Evolutionary conservation across 164 flowering plant species (phyloP).

Genomic region (Dillenia turbinata): DNA sequence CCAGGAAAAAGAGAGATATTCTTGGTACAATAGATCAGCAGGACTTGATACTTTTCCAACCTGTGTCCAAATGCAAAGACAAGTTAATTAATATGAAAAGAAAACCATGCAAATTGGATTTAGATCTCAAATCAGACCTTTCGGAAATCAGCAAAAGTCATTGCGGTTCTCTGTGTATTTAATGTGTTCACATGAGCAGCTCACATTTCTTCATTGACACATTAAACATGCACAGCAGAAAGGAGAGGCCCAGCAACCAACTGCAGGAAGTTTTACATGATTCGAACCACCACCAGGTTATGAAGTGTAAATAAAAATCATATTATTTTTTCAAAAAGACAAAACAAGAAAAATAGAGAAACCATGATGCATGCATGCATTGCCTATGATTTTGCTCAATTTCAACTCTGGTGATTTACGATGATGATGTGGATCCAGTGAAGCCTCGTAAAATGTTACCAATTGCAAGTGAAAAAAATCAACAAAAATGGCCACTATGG

Average conservation of each 20-base stretch:
- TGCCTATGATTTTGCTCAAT: too few relatives aligned
- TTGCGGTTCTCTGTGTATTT: constrained; percentile 92
- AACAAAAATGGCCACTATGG: too few relatives aligned
- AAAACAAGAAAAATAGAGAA: too few relatives aligned
- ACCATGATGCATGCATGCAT: too few relatives aligned
- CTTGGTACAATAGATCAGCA: constrained; percentile 79
- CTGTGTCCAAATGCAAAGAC: constrained; percentile 28
- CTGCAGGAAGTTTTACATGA: constrained; percentile 36
- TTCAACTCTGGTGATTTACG: too few relatives aligned
- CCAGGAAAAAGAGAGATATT: constrained; percentile 80
- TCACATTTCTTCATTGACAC: constrained; percentile 87
- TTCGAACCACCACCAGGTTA: too few relatives aligned
- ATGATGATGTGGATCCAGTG: too few relatives aligned
- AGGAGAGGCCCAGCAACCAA: constrained; percentile 75
- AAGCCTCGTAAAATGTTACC: too few relatives aligned
- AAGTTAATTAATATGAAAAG: neutral
- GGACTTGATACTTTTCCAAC: constrained; percentile 73
- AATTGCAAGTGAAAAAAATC: too few relatives aligned
- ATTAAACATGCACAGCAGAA: constrained; percentile 60
- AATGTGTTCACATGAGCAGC: constrained; percentile 88
- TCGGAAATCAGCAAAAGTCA: constrained; percentile 75
- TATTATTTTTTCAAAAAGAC: too few relatives aligned
- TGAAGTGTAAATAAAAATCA: too few relatives aligned
- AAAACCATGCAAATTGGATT: neutral
- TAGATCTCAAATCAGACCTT: constrained; percentile 40